Base-by-base conservation (phyloP, 768 basidiomycete genomes). In the Lentinula guzmanii region DNA sequence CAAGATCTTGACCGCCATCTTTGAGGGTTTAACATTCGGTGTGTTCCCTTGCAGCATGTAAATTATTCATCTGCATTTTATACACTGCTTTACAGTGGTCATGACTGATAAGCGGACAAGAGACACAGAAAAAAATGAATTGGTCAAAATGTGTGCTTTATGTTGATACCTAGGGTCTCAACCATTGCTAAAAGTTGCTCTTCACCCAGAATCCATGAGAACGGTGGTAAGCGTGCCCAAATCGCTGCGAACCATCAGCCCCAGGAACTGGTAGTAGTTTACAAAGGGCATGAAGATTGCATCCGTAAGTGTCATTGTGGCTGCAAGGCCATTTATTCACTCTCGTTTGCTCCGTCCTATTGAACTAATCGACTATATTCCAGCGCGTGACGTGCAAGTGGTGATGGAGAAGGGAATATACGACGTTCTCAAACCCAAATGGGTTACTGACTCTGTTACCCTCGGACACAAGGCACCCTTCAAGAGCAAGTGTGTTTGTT, bases 21-120 rank as follows among this genome's bases (percentile, higher is more conserved):
- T 98, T 66, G 75, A 83, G 13, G 89, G 82, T 28, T 79, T 87
- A 74, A 90, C 80, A 58, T 96, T 98, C 69, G 86, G 95, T 95
- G 57, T 68, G 89, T 77, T 34, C 7, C 28, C 3, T 13, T 41
- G 16, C 6, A 46, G 5, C 42, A 3, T 42, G 16, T 16, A 18
- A 16, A 61, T 28, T 42, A 18, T 13, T 21, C 41, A 24, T 8
- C n/a, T 56, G 18, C 5, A 39, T 35, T 41, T 55, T 46, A 28
- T n/a, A 13, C 4, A 41, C 28, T 51, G 13, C 50, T 52, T 52
- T 39, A 39, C 60, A 93, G 91, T 90, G 70, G 86, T 93, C 4
- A 79, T 86, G 63, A 84, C 89, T 48, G 46, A 3, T 88, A 92
- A 70, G 88, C 89, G 74, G 65, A 86, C 80, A 1, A 84, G 83